Evolutionary conservation across 2,329 filamentous ascomycete genomes (phyloP), one percentile per base, ranked within the genome.

Genomic region (Epichloe scottii): DNA sequence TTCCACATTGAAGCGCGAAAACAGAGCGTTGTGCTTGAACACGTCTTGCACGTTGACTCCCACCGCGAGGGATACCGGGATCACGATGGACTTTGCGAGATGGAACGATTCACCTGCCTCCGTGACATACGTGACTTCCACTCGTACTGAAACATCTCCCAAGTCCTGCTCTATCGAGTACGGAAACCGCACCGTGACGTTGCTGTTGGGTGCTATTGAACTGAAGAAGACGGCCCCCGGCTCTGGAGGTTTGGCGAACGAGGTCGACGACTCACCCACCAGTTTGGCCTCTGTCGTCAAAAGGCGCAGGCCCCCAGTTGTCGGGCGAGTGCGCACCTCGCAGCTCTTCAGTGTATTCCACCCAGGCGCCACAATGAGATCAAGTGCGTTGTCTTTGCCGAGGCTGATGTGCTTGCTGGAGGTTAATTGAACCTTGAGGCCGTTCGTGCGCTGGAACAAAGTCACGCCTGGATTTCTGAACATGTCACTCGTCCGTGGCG

Each of bases 31-130:
- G 55, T 88, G 81, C 63, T 95, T 95, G 72, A 97, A 97, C 30
- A 94, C 81, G 59, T 98, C 93, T 60, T 97, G 90, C 5, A 98
- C 93, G 57, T 97, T 97, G 55, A 98, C 93, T 3, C 91, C 90
- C 3, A 98, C 75, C 0, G 89, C 87, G 4, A 98, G 73, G 1
- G 85, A 78, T 2, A 93, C 84, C 3, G 83, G 77, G 19, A 94
- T 74, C 3, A 75, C 78, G 56, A 88, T 87, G 3, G 60, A 59
- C 46, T 68, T 70, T 39, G 66, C 65, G 47, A 69, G 59, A 46
- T 55, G 59, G 49, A 62, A 68, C 10, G 60, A 57, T 7, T 71
- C 73, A 3, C 83, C 85, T 2, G 78, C 69, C 0, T 80, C 72
- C 0, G 87, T 90, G 2, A 76, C 76, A 61, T 93, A 95, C 0